These are phyloP conservation scores for Dendrobium chrysotoxum DNA, from an alignment of 106 monocot genomes.

Conservation along the genomic window DNA sequence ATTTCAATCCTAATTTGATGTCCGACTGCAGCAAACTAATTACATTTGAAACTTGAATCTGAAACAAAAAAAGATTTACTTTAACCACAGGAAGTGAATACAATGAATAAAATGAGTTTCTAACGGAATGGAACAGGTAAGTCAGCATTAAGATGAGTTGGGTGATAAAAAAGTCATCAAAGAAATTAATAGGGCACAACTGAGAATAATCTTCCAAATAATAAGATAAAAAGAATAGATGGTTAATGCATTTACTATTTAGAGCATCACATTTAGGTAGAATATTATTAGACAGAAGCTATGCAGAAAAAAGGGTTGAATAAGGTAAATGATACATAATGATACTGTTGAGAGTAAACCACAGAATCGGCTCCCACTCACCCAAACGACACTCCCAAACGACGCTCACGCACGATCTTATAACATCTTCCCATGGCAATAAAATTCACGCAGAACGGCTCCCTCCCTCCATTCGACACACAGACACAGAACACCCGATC, in stretches of 20 bases:
- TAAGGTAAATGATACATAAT: not conserved
- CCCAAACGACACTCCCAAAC: no score
- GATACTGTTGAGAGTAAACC: no score
- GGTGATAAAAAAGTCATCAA: not conserved
- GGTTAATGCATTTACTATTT: not conserved
- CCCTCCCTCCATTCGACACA: no score
- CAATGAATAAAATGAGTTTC: not conserved
- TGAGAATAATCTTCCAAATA: not conserved
- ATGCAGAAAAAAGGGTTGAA: not conserved
- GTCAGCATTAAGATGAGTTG: not conserved
- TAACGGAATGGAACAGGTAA: not conserved
- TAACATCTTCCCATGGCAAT: no score
- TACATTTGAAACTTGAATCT: constrained; percentile 68
- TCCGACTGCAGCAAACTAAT: constrained; percentile 85
- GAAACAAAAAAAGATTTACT: constrained; percentile 9
- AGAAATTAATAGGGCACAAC: not conserved
- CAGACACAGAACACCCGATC: no score
- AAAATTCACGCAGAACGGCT: no score
- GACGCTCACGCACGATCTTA: no score
- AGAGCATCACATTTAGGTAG: not conserved
- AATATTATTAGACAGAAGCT: not conserved
- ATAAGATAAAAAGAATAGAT: not conserved
- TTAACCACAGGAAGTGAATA: not conserved
- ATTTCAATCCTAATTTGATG: constrained; percentile 65
- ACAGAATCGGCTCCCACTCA: no score